Conservation (phyloP, 2,329 filamentous ascomycete genomes). For the Raffaelea arxii region DNA sequence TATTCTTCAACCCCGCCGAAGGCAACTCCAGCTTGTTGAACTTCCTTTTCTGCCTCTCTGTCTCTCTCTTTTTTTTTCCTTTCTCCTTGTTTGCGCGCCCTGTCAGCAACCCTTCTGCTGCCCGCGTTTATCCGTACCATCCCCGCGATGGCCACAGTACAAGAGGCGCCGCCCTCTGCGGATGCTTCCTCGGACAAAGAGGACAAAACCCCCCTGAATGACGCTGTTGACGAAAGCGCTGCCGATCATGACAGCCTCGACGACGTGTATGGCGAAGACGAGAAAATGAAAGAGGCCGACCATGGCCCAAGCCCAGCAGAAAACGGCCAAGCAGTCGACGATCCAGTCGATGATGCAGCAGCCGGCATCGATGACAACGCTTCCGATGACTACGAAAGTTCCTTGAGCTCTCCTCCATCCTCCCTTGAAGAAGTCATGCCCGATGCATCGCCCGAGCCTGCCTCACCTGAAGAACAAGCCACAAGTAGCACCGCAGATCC, state of each 20-base stretch:
- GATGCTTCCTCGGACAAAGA: constrained; percentile 2
- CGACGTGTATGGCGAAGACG: constrained; percentile 34
- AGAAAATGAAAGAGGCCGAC: constrained; percentile 12
- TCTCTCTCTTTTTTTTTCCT: neutral
- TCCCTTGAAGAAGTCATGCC: constrained; percentile 1
- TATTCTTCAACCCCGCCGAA: no score
- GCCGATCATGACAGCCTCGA: constrained; percentile 39
- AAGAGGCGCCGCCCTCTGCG: constrained; percentile 4
- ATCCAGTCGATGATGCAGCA: neutral
- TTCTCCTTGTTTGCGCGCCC: neutral
- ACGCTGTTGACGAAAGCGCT: constrained; percentile 23
- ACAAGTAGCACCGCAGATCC: neutral
- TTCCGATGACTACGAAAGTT: constrained; percentile 3
- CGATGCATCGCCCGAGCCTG: neutral
- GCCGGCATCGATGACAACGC: neutral
- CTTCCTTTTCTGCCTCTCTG: neutral
- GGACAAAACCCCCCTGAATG: constrained; percentile 4
- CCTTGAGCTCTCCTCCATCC: constrained; percentile 7
- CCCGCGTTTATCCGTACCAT: neutral
- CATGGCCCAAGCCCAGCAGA: neutral
- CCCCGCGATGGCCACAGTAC: constrained; percentile 2
- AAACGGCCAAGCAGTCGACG: neutral
- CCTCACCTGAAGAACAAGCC: neutral
- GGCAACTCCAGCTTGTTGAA: no score
- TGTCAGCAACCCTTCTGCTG: neutral